A percentile compares a stretch with the other conserved stretches of the same genome.
These are phyloP conservation scores for Teratosphaeria epicoccoides DNA, from an alignment of 2,329 filamentous ascomycete genomes.

Conservation along the genomic window DNA sequence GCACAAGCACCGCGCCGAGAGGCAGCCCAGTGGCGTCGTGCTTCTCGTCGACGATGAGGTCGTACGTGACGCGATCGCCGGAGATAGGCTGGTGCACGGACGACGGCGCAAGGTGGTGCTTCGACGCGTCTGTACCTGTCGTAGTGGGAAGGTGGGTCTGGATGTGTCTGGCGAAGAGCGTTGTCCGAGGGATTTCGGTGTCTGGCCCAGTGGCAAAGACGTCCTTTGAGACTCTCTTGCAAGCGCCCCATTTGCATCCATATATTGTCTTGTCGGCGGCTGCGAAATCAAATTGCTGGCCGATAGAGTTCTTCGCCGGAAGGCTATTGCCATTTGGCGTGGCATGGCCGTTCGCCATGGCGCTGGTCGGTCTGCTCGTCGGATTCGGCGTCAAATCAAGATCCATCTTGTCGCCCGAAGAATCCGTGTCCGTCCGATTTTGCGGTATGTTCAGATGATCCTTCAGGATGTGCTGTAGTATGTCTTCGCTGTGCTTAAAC, in stretches of 20 bases:
- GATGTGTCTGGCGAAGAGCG: slow-evolving; percentile 42
- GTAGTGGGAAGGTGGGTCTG: slow-evolving; percentile 54
- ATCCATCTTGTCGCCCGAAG: slow-evolving; percentile 40
- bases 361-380: neutral
- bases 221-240: slow-evolving; percentile 44
- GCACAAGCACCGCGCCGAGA: slow-evolving; percentile 64
- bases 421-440: slow-evolving; percentile 31
- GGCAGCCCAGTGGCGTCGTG: slow-evolving; percentile 62
- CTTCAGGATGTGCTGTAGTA: slow-evolving; percentile 62
- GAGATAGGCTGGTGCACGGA: slow-evolving; percentile 6
- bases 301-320: slow-evolving; percentile 1
- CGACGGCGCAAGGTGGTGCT: slow-evolving; percentile 15
- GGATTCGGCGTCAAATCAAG: slow-evolving; percentile 15
- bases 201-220: slow-evolving; percentile 2
- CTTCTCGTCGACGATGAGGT: slow-evolving; percentile 40
- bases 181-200: slow-evolving; percentile 10
- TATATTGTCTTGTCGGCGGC: slow-evolving; percentile 32
- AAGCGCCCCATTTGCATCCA: slow-evolving; percentile 56
- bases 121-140: slow-evolving; percentile 17
- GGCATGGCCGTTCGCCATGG: slow-evolving; percentile 13
- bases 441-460: slow-evolving; percentile 51
- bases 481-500: slow-evolving; percentile 51
- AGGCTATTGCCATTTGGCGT: neutral
- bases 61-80: slow-evolving; percentile 26
- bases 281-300: slow-evolving; percentile 19